Evolutionary conservation across 2,329 filamentous ascomycete genomes (phyloP).

Genomic region (Monilinia laxa): DNA sequence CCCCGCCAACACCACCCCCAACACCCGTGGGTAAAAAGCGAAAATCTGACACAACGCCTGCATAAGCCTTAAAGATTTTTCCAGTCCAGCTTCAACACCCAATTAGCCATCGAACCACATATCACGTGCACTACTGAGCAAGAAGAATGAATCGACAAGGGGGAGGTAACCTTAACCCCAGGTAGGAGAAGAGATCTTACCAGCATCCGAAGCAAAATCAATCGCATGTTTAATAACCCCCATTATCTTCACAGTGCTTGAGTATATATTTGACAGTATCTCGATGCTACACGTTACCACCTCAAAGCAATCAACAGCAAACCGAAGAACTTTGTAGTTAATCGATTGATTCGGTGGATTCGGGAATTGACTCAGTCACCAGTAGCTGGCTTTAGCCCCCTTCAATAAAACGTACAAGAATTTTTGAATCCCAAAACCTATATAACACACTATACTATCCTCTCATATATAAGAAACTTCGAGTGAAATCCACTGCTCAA

Average conservation of each 20-base stretch:
- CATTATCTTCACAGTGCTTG: neutral
- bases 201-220: constrained; percentile 35
- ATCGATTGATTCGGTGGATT: too few species aligned
- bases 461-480: too few species aligned
- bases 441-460: too few species aligned
- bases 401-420: too few species aligned
- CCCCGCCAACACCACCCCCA: neutral
- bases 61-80: constrained; percentile 58
- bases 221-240: constrained; percentile 28
- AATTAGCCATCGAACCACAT: neutral
- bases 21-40: constrained; percentile 44
- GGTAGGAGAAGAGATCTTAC: constrained; percentile 22
- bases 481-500: too few species aligned
- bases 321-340: too few species aligned
- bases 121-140: neutral
- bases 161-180: neutral
- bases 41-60: constrained; percentile 54
- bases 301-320: too few species aligned
- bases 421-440: too few species aligned
- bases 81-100: constrained; percentile 52
- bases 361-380: too few species aligned
- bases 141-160: neutral
- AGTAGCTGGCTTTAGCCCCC: too few species aligned
- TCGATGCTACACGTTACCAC: neutral
- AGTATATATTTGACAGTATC: neutral